phyloP scores from a whole-genome alignment of 2,329 filamentous ascomycete genomes.

The Huntiella abstrusa region DNA sequence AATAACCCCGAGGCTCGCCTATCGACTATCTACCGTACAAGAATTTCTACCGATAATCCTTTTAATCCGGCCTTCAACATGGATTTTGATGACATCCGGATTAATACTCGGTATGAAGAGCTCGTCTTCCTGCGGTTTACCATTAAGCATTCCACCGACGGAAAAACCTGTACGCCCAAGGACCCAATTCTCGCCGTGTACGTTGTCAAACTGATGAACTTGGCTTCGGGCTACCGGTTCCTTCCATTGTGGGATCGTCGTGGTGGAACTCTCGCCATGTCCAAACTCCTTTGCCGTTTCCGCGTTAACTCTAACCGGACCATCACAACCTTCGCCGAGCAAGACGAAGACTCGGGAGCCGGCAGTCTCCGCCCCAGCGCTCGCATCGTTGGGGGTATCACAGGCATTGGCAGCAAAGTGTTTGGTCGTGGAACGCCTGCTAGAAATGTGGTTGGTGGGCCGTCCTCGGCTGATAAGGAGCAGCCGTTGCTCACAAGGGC shows the following conservation, averaged over 20 bases:
- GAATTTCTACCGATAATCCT: constrained; percentile 68
- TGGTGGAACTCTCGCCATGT: constrained; percentile 87
- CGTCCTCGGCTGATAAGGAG: constrained; percentile 28
- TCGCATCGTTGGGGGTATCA: too few species aligned
- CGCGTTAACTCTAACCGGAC: constrained; percentile 41
- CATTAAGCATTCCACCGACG: constrained; percentile 70
- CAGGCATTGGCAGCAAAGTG: constrained; percentile 34
- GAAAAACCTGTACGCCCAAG: constrained; percentile 43
- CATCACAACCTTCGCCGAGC: constrained; percentile 29
- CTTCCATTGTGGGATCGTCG: constrained; percentile 74
- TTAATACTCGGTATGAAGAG: constrained; percentile 88
- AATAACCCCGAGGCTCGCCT: constrained; percentile 27
- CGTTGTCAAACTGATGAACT: constrained; percentile 75
- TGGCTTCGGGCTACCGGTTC: constrained; percentile 85
- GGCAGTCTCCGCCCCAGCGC: too few species aligned
- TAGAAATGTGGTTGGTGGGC: constrained; percentile 32
- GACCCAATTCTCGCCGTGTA: constrained; percentile 60
- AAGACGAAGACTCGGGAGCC: too few species aligned
- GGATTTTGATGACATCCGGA: constrained; percentile 49
- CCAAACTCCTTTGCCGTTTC: constrained; percentile 81
- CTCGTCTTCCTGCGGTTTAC: constrained; percentile 87
- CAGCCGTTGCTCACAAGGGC: constrained; percentile 21
- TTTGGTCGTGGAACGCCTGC: constrained; percentile 28
- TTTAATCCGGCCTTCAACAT: constrained; percentile 84
- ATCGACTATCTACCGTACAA: constrained; percentile 61